phyloP scores from a whole-genome alignment of 768 basidiomycete genomes.

The Rickenella mellea region DNA sequence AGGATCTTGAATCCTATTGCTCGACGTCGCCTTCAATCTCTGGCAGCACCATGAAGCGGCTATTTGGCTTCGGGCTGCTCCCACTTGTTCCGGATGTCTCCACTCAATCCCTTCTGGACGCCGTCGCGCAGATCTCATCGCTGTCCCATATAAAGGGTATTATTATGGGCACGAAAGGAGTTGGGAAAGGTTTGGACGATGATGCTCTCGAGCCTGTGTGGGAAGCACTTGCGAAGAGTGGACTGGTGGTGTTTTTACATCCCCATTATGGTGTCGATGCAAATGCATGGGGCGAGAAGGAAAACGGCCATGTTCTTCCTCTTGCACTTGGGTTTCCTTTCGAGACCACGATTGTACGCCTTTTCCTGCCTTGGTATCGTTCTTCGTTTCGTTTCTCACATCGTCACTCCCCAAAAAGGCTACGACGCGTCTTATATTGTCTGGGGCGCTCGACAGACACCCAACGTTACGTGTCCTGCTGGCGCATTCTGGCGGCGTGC shows the following conservation, averaged over 20 bases:
- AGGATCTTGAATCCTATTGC: slow-evolving; percentile 74
- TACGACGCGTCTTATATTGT: slow-evolving; percentile 69
- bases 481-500: slow-evolving; percentile 81
- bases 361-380: background rate
- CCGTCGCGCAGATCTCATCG: slow-evolving; percentile 54
- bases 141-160: slow-evolving; percentile 64
- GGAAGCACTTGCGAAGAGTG: slow-evolving; percentile 61
- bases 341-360: slow-evolving; percentile 74
- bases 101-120: slow-evolving; percentile 45
- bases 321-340: slow-evolving; percentile 85
- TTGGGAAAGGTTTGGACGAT: slow-evolving; percentile 79
- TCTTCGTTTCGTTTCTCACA: background rate
- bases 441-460: slow-evolving; percentile 73
- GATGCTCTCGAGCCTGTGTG: slow-evolving; percentile 70
- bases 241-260: slow-evolving; percentile 74
- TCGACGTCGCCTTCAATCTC: slow-evolving; percentile 43
- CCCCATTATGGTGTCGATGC: slow-evolving; percentile 78
- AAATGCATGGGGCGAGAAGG: slow-evolving; percentile 64
- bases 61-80: slow-evolving; percentile 80
- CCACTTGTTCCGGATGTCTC: slow-evolving; percentile 67
- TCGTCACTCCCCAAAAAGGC: slow-evolving; percentile 28
- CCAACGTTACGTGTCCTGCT: slow-evolving; percentile 69
- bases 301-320: slow-evolving; percentile 83
- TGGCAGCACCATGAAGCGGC: slow-evolving; percentile 36
- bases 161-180: slow-evolving; percentile 74